Percentiles rank a stretch among this genome's conserved stretches.
Conservation (phyloP, 345 rosid genomes). For the Theobroma cacao region DNA sequence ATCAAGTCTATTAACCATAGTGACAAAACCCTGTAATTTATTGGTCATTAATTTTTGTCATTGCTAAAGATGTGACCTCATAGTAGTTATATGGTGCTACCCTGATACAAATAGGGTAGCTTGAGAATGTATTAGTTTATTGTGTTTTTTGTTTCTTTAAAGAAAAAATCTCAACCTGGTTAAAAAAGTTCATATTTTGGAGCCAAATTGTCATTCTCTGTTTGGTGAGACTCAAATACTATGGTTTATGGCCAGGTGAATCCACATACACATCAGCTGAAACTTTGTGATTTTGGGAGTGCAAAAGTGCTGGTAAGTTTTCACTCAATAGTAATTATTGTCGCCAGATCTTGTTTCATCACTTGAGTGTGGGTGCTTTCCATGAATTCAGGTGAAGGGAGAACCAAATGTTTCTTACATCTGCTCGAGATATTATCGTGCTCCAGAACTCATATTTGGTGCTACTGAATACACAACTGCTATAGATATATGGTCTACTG, state of each 20-base stretch:
- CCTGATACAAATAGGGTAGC: background rate
- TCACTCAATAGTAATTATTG: background rate
- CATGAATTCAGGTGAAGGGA: slow-evolving; percentile 60
- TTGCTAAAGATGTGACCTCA: background rate
- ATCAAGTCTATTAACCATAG: background rate
- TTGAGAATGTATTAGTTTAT: background rate
- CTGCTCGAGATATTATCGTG: slow-evolving; percentile 93
- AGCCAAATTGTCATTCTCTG: background rate
- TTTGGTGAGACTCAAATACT: slow-evolving; percentile 5
- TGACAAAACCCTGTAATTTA: background rate
- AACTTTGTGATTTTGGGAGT: slow-evolving; percentile 95
- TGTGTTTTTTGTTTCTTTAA: background rate
- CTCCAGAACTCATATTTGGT: slow-evolving; percentile 97
- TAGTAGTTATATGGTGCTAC: background rate
- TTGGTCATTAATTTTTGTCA: background rate
- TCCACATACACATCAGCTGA: slow-evolving; percentile 84
- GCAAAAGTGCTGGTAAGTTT: slow-evolving; percentile 83
- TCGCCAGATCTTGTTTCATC: background rate
- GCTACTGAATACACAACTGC: slow-evolving; percentile 96
- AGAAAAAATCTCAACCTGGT: background rate
- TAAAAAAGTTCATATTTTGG: background rate
- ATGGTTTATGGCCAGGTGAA: slow-evolving; percentile 55
- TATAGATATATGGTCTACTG: slow-evolving; percentile 96
- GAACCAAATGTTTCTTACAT: slow-evolving; percentile 94
- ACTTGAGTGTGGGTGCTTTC: slow-evolving; percentile 11